Conservation (phyloP, 768 basidiomycete genomes). For the Mycena albidolilacea region DNA sequence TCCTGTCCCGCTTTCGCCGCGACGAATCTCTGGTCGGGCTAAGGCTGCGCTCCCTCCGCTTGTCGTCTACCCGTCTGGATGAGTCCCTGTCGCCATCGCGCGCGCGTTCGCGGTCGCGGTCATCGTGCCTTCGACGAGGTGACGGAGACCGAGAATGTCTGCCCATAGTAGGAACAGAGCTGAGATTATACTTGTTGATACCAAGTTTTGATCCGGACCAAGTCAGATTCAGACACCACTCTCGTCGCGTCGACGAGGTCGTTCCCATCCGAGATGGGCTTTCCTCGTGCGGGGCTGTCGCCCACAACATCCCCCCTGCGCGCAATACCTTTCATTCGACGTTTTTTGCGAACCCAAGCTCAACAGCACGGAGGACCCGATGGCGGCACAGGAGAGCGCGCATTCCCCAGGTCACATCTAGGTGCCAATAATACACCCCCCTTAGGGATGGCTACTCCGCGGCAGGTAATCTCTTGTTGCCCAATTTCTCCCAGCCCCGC, state of each 20-base stretch:
- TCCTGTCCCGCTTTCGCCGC: conserved; percentile 50
- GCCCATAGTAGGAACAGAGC: conserved; percentile 19
- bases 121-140: conserved; percentile 58
- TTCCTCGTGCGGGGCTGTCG: conserved; percentile 17
- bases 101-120: conserved; percentile 51
- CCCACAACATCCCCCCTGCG: neutral
- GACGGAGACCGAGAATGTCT: conserved; percentile 60
- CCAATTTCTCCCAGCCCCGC: neutral
- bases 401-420: conserved; percentile 18
- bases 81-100: conserved; percentile 53
- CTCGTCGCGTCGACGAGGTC: neutral
- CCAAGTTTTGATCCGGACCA: neutral
- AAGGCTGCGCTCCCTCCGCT: conserved; percentile 45
- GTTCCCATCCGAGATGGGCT: conserved; percentile 22
- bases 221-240: neutral
- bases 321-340: conserved; percentile 5
- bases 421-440: conserved; percentile 25
- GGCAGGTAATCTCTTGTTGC: conserved; percentile 52
- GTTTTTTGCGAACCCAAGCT: conserved; percentile 29
- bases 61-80: conserved; percentile 41
- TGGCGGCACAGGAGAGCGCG: conserved; percentile 19
- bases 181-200: conserved; percentile 12
- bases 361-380: conserved; percentile 30
- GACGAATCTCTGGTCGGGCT: conserved; percentile 43
- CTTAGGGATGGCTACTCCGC: conserved; percentile 58